Evolutionary conservation across 2,329 filamentous ascomycete genomes (phyloP), one percentile per base, ranked within the genome.

Genomic region (Fusarium sp.): DNA sequence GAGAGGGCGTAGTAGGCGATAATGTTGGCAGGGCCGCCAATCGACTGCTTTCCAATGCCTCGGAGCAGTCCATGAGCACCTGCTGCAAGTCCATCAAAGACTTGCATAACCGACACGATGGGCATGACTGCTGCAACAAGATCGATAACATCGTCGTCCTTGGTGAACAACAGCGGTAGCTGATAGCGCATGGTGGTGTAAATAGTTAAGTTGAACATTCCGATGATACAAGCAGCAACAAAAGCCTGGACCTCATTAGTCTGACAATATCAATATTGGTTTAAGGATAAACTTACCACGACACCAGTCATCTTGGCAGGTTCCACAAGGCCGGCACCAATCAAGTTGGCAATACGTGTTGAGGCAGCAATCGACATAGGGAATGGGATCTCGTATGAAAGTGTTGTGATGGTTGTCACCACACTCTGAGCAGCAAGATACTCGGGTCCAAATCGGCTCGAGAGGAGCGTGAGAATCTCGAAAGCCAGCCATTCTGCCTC

Each of bases 401-500:
- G 89, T 15, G 91, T 90, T 0, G 92, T 90, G 49, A 97, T 85
- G 0, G 93, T 96, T 27, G 92, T 89, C 5, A 98, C 85, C 19
- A 98, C 91, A 38, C 93, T 95, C 81, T 99, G 95, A 1, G 96
- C 95, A 1, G 95, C 95, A 3, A 98, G 88, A 69, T 92, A 90
- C 23, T 91, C 91, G 4, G 93, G 90, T 21, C 93, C 93, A 64
- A 98, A 91, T 75, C 93, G 93, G 57, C 92, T 93, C 0, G 93
- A 89, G 14, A 91, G 90, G n/a, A 98, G 86, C 0, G 94, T 97
- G 70, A 97, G 85, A 54, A 97, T 90, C 80, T 98, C 95, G 80
- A 98, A 98, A 11, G 95, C 94, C 16, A 98, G 87, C 83, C 93
- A 97, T 80, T 98, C 95, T 10, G 95, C 94, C 80, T 97, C 91